Base-by-base conservation (phyloP, 2,329 filamentous ascomycete species). In the Scopulariopsis brevicaulis region DNA sequence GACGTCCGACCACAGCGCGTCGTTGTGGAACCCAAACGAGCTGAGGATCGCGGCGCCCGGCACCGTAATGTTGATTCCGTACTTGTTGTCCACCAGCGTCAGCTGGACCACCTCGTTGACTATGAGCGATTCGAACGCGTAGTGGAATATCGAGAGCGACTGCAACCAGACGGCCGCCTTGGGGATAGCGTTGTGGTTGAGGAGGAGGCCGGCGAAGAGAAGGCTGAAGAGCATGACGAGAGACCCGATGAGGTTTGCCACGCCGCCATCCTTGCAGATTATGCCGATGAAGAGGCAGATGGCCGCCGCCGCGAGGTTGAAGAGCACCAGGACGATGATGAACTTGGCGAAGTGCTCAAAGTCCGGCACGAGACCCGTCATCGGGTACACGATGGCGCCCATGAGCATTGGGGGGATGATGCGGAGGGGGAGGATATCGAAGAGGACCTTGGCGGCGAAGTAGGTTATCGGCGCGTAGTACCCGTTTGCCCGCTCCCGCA, bases 211-310 rank as follows among this genome's bases (percentile, higher is more conserved):
- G 1, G 92, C 93, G 70, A 99, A 97, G 11, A 99, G 80, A 61
- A 99, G 75, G 68, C 89, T 96, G 78, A 99, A 99, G 10, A 99
- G 79, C 94, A 99, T 99, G 55, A 97, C 90, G 65, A 99, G 74
- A 65, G 92, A 95, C 57, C 93, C 94, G 60, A 99, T 89, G 62
- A 99, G 72, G 70, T 95, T 97, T 55, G 94, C 94, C 2, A 99
- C 91, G 43, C 91, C 88, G 35, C 83, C 83, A 66, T 99, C 94
- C 66, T 89, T 90, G 79, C 95, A 96, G 8, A 96, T 82, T 60
- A 99, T 96, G 63, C 94, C 94, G 64, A 99, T 95, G 69, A 96
- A 96, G 8, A 99, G 79, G 69, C 91, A 97, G 61, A 99, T 94
- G 37, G 88, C 88, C 0, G 94, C 90, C 0, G 94, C 93, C 0